phyloP scores from a whole-genome alignment of 129 eudicot species.

The Flaveria sonorensis region DNA sequence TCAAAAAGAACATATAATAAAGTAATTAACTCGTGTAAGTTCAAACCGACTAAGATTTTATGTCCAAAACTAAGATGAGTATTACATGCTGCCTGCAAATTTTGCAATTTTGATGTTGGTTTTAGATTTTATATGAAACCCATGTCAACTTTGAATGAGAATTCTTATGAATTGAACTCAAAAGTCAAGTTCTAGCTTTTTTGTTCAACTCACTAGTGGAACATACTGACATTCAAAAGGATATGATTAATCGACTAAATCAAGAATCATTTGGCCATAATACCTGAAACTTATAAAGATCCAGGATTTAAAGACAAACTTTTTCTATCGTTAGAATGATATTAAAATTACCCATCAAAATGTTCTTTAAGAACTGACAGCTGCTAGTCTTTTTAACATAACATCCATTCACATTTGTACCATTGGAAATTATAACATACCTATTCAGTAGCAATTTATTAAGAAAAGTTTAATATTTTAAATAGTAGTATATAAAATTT shows the following conservation, averaged over 20 bases:
- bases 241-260: background rate
- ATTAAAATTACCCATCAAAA: background rate
- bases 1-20: too few relatives aligned
- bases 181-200: background rate
- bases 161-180: background rate
- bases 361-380: background rate
- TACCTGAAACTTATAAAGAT: background rate
- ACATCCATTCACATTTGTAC: background rate
- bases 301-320: background rate
- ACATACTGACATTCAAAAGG: background rate
- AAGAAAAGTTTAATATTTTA: background rate
- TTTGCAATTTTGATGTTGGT: background rate
- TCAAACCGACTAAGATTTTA: background rate
- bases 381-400: background rate
- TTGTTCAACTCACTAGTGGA: background rate
- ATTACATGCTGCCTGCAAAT: background rate
- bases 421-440: background rate
- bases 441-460: background rate
- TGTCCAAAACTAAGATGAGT: background rate
- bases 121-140: background rate
- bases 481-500: background rate
- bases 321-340: background rate
- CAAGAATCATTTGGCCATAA: background rate
- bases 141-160: background rate
- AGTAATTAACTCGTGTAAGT: background rate